A percentile compares a stretch with the other conserved stretches of the same genome.
Conservation (phyloP, 2,329 filamentous ascomycete genomes). For the Epichloe typhina region DNA sequence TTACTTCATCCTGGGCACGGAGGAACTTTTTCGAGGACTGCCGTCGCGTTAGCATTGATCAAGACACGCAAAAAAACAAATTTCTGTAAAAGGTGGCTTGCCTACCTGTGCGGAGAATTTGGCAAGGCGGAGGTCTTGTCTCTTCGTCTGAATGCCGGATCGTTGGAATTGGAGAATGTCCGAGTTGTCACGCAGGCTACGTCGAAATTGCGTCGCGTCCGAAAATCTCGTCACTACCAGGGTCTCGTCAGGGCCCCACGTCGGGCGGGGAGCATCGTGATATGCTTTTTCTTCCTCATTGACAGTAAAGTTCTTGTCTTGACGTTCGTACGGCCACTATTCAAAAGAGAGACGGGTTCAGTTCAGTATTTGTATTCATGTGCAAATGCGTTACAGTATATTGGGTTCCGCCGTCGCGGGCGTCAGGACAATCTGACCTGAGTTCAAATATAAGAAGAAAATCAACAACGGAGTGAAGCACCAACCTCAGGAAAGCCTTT, state of each 20-base stretch:
- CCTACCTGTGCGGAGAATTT: conserved; percentile 45
- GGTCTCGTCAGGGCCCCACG: conserved; percentile 64
- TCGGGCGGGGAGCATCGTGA: conserved; percentile 62
- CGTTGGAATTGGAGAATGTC: conserved; percentile 22
- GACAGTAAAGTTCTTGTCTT: conserved; percentile 56
- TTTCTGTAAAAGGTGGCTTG: background rate
- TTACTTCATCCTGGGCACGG: conserved; percentile 39
- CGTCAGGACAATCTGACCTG: conserved; percentile 12
- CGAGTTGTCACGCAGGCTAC: conserved; percentile 12
- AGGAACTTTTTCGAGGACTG: conserved; percentile 44
- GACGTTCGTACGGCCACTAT: conserved; percentile 81
- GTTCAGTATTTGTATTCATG: conserved; percentile 23
- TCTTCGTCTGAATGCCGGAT: conserved; percentile 45
- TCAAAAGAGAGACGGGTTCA: conserved; percentile 6
- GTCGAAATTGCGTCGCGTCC: conserved; percentile 27
- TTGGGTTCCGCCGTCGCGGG: background rate
- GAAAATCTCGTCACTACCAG: conserved; percentile 43
- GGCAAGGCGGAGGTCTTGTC: conserved; percentile 50
- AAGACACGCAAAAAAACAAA: background rate
- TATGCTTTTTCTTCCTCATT: conserved; percentile 51
- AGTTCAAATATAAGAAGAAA: conserved; percentile 15
- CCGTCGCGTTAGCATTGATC: background rate
- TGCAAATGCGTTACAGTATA: background rate
- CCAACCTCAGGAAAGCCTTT: conserved; percentile 83
- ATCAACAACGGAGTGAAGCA: conserved; percentile 29